phyloP scores from a whole-genome alignment of 352 stramenopile genomes.

The Globisporangium middletonii region DNA sequence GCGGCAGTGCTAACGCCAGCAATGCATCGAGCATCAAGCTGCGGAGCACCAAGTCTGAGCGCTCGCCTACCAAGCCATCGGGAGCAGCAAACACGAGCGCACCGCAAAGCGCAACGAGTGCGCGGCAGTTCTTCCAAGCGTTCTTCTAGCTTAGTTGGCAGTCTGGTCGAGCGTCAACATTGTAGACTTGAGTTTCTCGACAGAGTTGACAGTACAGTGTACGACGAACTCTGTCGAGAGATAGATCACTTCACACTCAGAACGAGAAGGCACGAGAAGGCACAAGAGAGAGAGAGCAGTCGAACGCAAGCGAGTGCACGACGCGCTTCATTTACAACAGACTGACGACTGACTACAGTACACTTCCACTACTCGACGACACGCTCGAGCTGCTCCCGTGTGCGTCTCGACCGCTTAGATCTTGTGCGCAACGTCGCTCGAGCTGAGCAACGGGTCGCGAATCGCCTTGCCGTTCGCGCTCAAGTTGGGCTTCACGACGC shows the following conservation, averaged over 20 bases:
- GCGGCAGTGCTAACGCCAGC: not conserved
- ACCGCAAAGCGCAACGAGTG: not conserved
- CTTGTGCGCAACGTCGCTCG: slow-evolving; percentile 17
- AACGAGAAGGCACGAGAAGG: too few relatives aligned
- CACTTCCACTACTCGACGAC: too few relatives aligned
- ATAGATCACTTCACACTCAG: too few relatives aligned
- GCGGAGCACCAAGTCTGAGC: not conserved
- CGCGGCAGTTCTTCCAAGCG: slow-evolving; percentile 14
- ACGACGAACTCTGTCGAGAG: too few relatives aligned
- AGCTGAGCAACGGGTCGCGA: slow-evolving; percentile 38
- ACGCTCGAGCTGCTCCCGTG: too few relatives aligned
- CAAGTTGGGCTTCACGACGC: slow-evolving; percentile 28
- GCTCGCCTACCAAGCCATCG: not conserved
- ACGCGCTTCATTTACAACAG: not conserved
- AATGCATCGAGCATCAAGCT: not conserved
- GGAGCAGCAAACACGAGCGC: not conserved
- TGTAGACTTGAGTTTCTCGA: too few relatives aligned
- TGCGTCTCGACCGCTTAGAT: slow-evolving; percentile 3
- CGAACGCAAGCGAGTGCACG: too few relatives aligned
- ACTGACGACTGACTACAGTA: not conserved
- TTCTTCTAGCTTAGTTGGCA: slow-evolving; percentile 9
- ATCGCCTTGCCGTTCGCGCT: slow-evolving; percentile 19
- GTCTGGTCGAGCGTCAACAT: not conserved
- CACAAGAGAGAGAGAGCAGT: too few relatives aligned
- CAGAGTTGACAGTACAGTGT: too few relatives aligned